phyloP scores from a whole-genome alignment of 495 filamentous ascomycete species.

The Darksidea phi region DNA sequence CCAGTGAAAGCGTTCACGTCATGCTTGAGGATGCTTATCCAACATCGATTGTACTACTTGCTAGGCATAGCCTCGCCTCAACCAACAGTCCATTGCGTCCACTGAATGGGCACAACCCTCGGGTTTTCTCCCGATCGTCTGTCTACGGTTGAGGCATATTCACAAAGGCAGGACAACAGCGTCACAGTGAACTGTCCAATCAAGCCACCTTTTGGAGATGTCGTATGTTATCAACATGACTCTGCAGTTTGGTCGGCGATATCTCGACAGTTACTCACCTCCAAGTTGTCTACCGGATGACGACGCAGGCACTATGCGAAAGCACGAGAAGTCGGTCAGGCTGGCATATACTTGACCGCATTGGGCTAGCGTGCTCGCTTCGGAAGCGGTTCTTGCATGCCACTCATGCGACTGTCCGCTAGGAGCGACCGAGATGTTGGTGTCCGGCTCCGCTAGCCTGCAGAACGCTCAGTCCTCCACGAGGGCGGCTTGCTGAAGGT shows the following conservation, averaged over 20 bases:
- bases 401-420: not conserved
- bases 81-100: too few relatives aligned
- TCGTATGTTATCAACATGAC: not conserved
- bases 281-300: not conserved
- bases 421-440: not conserved
- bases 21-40: too few relatives aligned
- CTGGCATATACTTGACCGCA: not conserved
- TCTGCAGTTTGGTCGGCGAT: not conserved
- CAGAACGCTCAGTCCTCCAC: not conserved
- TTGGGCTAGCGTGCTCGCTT: not conserved
- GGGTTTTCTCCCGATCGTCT: too few relatives aligned
- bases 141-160: too few relatives aligned
- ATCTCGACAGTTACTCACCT: not conserved
- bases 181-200: not conserved
- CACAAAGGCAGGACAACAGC: not conserved
- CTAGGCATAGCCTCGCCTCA: too few relatives aligned
- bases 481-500: slow-evolving; percentile 1
- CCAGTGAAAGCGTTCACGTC: too few relatives aligned
- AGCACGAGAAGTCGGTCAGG: slow-evolving; percentile 8
- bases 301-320: not conserved
- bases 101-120: too few relatives aligned
- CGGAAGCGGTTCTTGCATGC: not conserved
- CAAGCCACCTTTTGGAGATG: not conserved
- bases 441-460: not conserved
- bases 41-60: too few relatives aligned